Evolutionary conservation across 768 basidiomycete species (phyloP), one percentile per base, ranked within the genome.

Genomic region (Xerocomellus chrysenteron): DNA sequence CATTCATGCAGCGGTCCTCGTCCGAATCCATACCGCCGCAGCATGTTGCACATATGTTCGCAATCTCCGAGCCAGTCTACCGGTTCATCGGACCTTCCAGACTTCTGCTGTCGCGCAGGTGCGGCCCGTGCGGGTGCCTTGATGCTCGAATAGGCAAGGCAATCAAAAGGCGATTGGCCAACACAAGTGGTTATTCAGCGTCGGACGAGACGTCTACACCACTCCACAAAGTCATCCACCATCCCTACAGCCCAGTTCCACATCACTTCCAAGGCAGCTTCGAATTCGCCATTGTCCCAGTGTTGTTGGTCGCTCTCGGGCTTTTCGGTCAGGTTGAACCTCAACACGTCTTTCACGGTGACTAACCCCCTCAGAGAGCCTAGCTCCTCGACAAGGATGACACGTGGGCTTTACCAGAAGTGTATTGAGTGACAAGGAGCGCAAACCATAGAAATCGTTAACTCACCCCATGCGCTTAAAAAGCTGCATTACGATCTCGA

Each of bases 381-480:
- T 64, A 88, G 84, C 55, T 92, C 84, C 68, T 94, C 92, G 4
- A 98, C 94, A 14, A 98, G 80, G 54, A 99, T 96, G n/a, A 96
- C 91, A 28, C 95, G 89, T 0, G 97, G 97, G 9, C 96, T 98
- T 60, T 40, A 28, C 26, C 37, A 36, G 33, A 32, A 24, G 35
- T 2, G 21, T 9, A 14, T 37, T 58, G 6, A 61, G 44, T 21
- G 9, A 4, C 1, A 21, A 43, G 4, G 32, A 28, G n/a, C 16
- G 1, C 9, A 11, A 19, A 45, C 19, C 4, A 60, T 35, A 19
- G 48, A 42, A 43, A 61, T 3, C 4, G 5, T 17, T 1, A 14
- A 79, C 92, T 63, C 66, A 97, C 97, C 97, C 97, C 89, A 99
- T 92, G 45, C 93, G 83, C 69, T 96, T 92, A 80, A 98, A 99